Base-by-base conservation (phyloP, 352 stramenopile species). In the Phytophthora parvispora region DNA sequence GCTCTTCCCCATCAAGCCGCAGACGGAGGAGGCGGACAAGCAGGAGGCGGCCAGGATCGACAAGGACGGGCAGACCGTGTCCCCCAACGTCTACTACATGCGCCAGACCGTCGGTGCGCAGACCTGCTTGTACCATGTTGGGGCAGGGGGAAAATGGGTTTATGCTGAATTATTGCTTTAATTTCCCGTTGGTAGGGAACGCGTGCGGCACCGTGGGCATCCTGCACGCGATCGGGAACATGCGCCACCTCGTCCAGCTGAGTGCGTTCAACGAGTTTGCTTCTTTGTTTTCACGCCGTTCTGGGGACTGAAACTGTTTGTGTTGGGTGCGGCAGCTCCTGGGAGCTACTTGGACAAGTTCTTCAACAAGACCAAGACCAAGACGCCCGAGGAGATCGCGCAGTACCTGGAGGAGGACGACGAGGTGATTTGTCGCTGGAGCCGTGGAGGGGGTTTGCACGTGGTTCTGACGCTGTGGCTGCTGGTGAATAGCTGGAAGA, bases 141-240 rank as follows among this genome's bases (percentile, higher is more conserved):
- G 45, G 64, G 34, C 51, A 48, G n/a, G n/a, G n/a, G n/a, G n/a
- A n/a, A n/a, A n/a, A n/a, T n/a, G n/a, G n/a, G n/a, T n/a, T n/a
- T n/a, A n/a, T n/a, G n/a, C n/a, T n/a, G n/a, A n/a, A n/a, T n/a
- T n/a, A n/a, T n/a, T n/a, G n/a, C n/a, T n/a, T n/a, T n/a, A n/a
- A n/a, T n/a, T n/a, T n/a, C n/a, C n/a, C n/a, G n/a, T n/a, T n/a
- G n/a, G n/a, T n/a, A 89, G 81, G 95, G 28, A 99, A 99, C 78
- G 97, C 97, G 8, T 99, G 97, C 64, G 97, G 97, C 20, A 99
- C 97, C 1, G 91, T 99, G 74, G 97, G 94, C 24, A 85, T 99
- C 25, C 78, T 99, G 31, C 97, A 99, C 83, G 90, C 95, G 15
- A 79, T 99, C 28, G 89, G 93, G 27, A 99, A 99, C 80, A 92